Conservation (phyloP, 1,139 yeast species). For the Protomyces lactucae-debilis region DNA sequence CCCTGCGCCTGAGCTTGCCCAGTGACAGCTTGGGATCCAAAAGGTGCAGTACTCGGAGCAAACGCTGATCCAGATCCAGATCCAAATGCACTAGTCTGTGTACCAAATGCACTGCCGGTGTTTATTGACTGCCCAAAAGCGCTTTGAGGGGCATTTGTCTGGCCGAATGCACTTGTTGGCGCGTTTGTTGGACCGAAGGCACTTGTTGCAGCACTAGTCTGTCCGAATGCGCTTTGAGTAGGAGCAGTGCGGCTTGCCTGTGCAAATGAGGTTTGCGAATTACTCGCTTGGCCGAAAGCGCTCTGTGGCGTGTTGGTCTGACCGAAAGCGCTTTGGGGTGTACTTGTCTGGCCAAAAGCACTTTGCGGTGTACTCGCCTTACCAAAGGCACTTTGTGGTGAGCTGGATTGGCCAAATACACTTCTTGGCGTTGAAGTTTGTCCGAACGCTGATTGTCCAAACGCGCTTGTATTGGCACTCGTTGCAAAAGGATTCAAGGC, state of each 20-base stretch:
- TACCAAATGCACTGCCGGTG: not conserved
- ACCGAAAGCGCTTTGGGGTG: not conserved
- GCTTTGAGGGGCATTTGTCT: not conserved
- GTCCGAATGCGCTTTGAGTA: not conserved
- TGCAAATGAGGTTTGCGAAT: not conserved
- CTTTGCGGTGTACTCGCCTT: not conserved
- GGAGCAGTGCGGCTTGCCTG: not conserved
- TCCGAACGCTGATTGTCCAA: not conserved
- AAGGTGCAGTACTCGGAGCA: not conserved
- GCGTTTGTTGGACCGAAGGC: not conserved
- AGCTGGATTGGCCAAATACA: not conserved
- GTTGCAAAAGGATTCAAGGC: not conserved
- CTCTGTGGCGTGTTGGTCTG: not conserved
- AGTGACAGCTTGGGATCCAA: not conserved
- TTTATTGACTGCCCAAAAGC: not conserved
- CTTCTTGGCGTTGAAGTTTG: not conserved
- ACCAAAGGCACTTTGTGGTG: not conserved
- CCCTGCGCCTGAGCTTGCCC: not conserved
- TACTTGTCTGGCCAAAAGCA: not conserved
- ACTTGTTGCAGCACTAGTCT: not conserved
- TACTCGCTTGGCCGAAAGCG: not conserved
- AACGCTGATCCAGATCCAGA: not conserved
- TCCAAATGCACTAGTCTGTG: not conserved
- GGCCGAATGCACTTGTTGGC: not conserved
- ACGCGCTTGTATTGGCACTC: not conserved